Evolutionary conservation across 768 basidiomycete genomes (phyloP).

Genomic region (Pluteus cervinus): DNA sequence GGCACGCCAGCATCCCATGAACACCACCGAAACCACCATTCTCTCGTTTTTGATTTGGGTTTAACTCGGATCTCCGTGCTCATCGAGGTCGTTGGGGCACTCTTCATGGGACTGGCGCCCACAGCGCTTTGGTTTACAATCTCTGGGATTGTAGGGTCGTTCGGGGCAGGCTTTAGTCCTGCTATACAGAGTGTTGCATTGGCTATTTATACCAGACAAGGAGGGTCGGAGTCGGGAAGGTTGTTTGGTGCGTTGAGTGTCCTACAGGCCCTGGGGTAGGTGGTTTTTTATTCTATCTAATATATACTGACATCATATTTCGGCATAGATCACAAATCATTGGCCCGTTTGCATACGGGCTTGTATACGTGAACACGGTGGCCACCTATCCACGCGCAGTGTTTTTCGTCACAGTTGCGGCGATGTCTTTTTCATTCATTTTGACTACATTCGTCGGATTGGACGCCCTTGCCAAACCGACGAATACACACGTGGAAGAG

Average conservation of each 20-base stretch:
- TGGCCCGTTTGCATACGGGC: slow-evolving; percentile 68
- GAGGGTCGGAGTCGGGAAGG: slow-evolving; percentile 49
- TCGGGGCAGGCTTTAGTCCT: slow-evolving; percentile 51
- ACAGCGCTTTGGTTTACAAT: slow-evolving; percentile 39
- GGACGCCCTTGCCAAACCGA: too few species aligned
- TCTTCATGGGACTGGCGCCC: slow-evolving; percentile 33
- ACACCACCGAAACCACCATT: slow-evolving; percentile 16
- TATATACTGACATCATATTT: too few species aligned
- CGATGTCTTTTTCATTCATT: slow-evolving; percentile 34
- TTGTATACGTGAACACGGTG: slow-evolving; percentile 68
- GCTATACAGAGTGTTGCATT: slow-evolving; percentile 60
- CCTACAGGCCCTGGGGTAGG: background rate
- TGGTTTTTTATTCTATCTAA: background rate
- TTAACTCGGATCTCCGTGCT: slow-evolving; percentile 51
- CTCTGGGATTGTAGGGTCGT: slow-evolving; percentile 34
- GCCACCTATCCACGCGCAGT: slow-evolving; percentile 62
- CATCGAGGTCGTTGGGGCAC: slow-evolving; percentile 40
- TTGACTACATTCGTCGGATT: slow-evolving; percentile 44
- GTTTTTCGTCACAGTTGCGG: slow-evolving; percentile 49
- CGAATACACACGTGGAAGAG: too few species aligned
- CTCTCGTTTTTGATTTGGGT: slow-evolving; percentile 49
- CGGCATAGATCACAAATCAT: slow-evolving; percentile 67
- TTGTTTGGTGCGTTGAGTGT: slow-evolving; percentile 65
- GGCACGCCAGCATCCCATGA: background rate
- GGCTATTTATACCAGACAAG: slow-evolving; percentile 39